phyloP scores from a whole-genome alignment of 768 basidiomycete genomes.

The Steccherinum ochraceum region DNA sequence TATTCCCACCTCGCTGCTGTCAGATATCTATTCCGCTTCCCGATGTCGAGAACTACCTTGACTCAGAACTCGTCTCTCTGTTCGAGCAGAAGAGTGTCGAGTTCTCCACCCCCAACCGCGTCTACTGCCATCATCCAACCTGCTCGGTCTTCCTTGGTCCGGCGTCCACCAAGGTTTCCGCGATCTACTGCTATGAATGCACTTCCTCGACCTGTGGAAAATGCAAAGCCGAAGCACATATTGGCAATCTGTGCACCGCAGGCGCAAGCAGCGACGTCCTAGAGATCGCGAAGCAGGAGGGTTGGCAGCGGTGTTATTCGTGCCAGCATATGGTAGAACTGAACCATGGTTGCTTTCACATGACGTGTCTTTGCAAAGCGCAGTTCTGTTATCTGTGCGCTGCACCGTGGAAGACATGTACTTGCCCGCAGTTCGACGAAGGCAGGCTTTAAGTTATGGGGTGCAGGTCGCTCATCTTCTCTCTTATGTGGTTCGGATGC shows the following conservation, averaged over 20 bases:
- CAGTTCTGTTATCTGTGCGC: slow-evolving; percentile 26
- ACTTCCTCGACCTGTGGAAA: neutral
- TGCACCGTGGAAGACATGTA: slow-evolving; percentile 12
- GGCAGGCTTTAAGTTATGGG: neutral
- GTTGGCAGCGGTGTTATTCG: slow-evolving; percentile 16
- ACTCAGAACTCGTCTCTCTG: neutral
- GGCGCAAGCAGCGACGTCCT: slow-evolving; percentile 9
- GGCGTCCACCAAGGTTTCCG: neutral
- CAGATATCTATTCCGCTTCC: slow-evolving; percentile 3
- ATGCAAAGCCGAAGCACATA: slow-evolving; percentile 12
- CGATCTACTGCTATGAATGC: slow-evolving; percentile 4
- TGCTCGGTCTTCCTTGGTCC: slow-evolving; percentile 18
- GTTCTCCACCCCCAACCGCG: slow-evolving; percentile 12
- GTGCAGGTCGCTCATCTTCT: neutral
- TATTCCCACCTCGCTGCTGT: slow-evolving; percentile 18
- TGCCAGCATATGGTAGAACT: slow-evolving; percentile 17
- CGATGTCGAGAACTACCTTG: slow-evolving; percentile 4
- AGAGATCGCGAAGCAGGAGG: slow-evolving; percentile 8
- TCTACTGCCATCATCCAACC: slow-evolving; percentile 14
- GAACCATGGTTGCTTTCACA: slow-evolving; percentile 18
- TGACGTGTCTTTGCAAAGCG: slow-evolving; percentile 18
- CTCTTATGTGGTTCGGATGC: too few species aligned
- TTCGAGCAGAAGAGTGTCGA: slow-evolving; percentile 12
- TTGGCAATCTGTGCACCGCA: slow-evolving; percentile 1
- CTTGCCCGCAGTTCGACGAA: neutral